Base-by-base conservation (phyloP, 345 rosid species). In the Citrus trifoliata region DNA sequence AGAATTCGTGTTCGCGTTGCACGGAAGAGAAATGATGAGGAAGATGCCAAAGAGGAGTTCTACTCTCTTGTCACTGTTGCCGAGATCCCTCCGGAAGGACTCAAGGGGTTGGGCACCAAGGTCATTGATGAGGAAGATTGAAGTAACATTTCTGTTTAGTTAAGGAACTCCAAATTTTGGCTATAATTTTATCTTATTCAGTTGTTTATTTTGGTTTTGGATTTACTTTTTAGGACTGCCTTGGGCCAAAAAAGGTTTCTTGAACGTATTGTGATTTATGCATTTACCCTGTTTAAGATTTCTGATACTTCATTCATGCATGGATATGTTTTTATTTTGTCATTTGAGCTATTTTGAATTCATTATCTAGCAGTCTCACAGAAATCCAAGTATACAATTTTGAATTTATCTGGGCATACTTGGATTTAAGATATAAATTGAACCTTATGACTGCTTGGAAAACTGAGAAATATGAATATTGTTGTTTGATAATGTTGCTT, bases 41-140 rank as follows among this genome's bases (percentile, higher is more conserved):
- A 93, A 74, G 93, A 93, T 67, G 98, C 96, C 0, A 90, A 93
- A 85, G 98, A 93, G 77, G 96, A 93, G 85, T 88, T 93, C 58
- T 91, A 82, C 87, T 93, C 94, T 0, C 89, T 91, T 3, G 93
- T 91, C 61, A 91, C 92, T 1, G 89, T 89, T 27, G 83, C 95
- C 6, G 93, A 89, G 78, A 78, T 88, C 72, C 90, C 93, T 3
- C 83, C 88, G 0, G 90, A 89, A 83, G 92, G 92, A 42, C 76
- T 89, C n/a, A 80, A 79, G 71, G 95, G 95, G 1, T 79, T 91
- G 75, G 92, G 90, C 65, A 91, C 93, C 5, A 89, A 86, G 84
- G 90, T 91, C 79, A 89, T 91, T 10, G 95, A 89, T 14, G 93
- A 91, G 71, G 93, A 91, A 48, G 93, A 88, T 60, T 88, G 78